Evolutionary conservation across 495 filamentous ascomycete species (phyloP).

Genomic region (Penicillium lividum): DNA sequence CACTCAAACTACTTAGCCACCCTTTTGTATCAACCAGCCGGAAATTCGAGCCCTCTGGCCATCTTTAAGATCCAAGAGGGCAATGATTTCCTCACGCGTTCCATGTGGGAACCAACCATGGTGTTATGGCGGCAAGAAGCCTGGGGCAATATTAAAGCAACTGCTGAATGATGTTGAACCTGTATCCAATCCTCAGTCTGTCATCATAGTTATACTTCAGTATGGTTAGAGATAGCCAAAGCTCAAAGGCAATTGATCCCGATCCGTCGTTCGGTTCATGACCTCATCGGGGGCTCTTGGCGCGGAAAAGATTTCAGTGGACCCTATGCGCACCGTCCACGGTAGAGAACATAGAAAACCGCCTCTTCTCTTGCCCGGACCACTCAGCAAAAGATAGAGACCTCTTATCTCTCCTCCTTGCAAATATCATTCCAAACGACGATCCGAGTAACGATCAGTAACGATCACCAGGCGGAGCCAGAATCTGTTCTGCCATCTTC

Average conservation of each 20-base stretch:
- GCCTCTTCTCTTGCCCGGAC: background rate
- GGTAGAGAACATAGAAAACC: background rate
- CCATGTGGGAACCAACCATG: too few relatives aligned
- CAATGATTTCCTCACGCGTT: too few relatives aligned
- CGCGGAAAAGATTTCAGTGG: constrained; percentile 19
- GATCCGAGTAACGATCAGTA: background rate
- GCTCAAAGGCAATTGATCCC: background rate
- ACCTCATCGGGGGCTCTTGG: constrained; percentile 22
- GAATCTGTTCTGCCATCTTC: constrained; percentile 15
- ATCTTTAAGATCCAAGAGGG: too few relatives aligned
- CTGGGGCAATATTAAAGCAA: too few relatives aligned
- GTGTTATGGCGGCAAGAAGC: too few relatives aligned
- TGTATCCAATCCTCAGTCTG: background rate
- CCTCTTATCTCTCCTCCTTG: background rate
- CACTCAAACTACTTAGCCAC: too few relatives aligned
- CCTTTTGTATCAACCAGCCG: too few relatives aligned
- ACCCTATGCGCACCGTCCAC: background rate
- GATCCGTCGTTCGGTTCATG: constrained; percentile 9
- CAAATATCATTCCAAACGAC: background rate
- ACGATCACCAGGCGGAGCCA: constrained; percentile 10
- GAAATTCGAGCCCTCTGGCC: too few relatives aligned
- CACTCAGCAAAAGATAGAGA: background rate
- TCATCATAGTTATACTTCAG: background rate
- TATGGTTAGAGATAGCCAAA: background rate
- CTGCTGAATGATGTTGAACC: too few relatives aligned